phyloP scores from a whole-genome alignment of 768 basidiomycete species.

The Candolleomyces efflorescens region DNA sequence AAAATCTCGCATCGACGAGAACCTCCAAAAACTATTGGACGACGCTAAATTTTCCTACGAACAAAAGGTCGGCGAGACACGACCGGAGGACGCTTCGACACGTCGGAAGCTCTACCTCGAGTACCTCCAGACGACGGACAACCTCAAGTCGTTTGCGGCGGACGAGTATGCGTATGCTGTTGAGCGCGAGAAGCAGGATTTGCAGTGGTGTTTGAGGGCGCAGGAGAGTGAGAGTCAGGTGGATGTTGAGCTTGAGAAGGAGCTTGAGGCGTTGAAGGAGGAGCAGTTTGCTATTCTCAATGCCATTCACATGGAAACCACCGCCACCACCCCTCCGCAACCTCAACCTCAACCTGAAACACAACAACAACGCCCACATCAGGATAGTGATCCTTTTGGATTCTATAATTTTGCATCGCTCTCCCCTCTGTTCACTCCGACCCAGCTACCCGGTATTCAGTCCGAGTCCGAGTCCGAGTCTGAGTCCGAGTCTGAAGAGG shows the following conservation, averaged over 20 bases:
- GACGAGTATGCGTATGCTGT: conserved; percentile 19
- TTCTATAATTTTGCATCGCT: neutral
- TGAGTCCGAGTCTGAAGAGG: neutral
- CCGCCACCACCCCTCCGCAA: neutral
- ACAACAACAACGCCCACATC: neutral
- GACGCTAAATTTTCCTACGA: conserved; percentile 18
- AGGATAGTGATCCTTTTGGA: neutral
- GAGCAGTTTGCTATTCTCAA: conserved; percentile 22
- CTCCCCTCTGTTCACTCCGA: neutral
- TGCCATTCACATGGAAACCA: conserved; percentile 12
- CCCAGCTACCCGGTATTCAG: neutral
- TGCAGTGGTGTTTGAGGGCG: conserved; percentile 7
- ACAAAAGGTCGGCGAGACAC: conserved; percentile 12
- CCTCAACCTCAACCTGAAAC: neutral
- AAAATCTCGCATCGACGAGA: conserved; percentile 20
- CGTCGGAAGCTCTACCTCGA: conserved; percentile 18
- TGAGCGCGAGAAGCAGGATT: conserved; percentile 16
- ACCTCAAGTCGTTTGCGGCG: conserved; percentile 17
- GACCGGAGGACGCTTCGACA: conserved; percentile 8
- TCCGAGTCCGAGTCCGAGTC: neutral
- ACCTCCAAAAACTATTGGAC: conserved; percentile 18
- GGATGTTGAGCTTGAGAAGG: neutral
- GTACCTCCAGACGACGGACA: conserved; percentile 16
- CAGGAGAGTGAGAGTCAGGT: neutral
- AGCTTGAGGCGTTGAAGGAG: conserved; percentile 15